Evolutionary conservation across 1,284 basidiomycete genomes (phyloP).

Genomic region (Moniliella sp.): DNA sequence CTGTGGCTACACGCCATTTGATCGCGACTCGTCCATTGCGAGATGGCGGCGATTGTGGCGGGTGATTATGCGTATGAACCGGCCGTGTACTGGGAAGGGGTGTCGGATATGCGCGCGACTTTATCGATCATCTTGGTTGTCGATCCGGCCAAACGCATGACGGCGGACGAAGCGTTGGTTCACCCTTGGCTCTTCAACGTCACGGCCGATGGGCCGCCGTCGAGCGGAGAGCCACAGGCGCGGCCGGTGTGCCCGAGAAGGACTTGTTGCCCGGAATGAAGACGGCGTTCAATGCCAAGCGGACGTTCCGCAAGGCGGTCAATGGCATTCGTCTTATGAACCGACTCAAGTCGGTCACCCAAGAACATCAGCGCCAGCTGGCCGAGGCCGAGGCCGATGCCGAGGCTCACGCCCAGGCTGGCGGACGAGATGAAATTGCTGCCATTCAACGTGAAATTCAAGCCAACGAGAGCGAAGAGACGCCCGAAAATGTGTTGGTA

Average conservation of each 20-base stretch:
- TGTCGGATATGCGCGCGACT: conserved; percentile 22
- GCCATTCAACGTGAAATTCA: no score
- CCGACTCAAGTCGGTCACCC: no score
- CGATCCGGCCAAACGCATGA: conserved; percentile 15
- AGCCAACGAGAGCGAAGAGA: no score
- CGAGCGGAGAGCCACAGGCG: not conserved
- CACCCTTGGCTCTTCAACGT: conserved; percentile 18
- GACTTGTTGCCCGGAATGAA: conserved; percentile 31
- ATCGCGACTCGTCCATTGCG: conserved; percentile 28
- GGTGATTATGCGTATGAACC: conserved; percentile 31
- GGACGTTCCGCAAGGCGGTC: conserved; percentile 28
- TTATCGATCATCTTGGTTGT: conserved; percentile 26
- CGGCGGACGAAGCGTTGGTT: conserved; percentile 18
- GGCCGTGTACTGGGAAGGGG: conserved; percentile 22
- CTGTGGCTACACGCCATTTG: conserved; percentile 32
- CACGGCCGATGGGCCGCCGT: not conserved
- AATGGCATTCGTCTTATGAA: conserved; percentile 22
- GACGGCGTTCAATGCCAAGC: conserved; percentile 30
- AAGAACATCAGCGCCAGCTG: no score
- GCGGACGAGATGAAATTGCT: no score
- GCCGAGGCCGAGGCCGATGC: no score
- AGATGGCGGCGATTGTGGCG: conserved; percentile 30
- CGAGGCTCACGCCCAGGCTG: no score
- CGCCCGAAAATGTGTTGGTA: no score
- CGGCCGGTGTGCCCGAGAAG: conserved; percentile 1